Base-by-base conservation (phyloP, 2,329 filamentous ascomycete species). In the Ophiocordyceps sinensis region DNA sequence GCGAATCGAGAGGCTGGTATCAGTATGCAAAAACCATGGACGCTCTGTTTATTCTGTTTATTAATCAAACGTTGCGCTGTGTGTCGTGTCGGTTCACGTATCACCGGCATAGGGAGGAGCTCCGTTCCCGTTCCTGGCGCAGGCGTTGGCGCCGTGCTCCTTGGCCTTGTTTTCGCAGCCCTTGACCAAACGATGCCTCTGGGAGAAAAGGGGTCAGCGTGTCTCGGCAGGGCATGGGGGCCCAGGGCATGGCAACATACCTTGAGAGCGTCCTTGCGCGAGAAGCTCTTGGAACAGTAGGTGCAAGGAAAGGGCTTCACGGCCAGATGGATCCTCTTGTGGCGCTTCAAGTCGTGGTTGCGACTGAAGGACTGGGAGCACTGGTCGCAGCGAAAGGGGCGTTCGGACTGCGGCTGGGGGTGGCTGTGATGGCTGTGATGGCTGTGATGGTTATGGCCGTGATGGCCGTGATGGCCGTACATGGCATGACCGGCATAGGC, bases 231-330 rank as follows among this genome's bases (percentile, higher is more conserved):
- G 5, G 14, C 7, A 2, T 26, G 28, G 6, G 21, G 8, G 17
- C 6, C 19, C 30, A 5, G 9, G 9, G n/a, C 23, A 13, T 15
- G 15, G 39, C 23, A 40, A 47, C 76, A 53, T 66, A 96, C 91
- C 84, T 96, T 96, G 28, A 98, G 68, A 10, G 91, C 91, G 61
- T 96, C 91, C 59, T 96, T 96, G 44, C 91, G 74, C 3, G 88
- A 95, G 55, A 98, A 98, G 57, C 85, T 91, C 73, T 96, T 96
- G 46, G 94, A 87, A 58, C 91, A 98, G 54, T 82, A 82, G 7
- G 69, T 76, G 59, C 91, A 98, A 0, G 88, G 88, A 59, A 89
- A 96, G 0, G 91, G 91, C 68, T 98, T 98, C 34, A 96, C 85
- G 0, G 87, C 85, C 43, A 96, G 64, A 61, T 98, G 91, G 44